Conservation (phyloP, 176 grass and related monocot genomes). For the Hordeum vulgare region MorexV3_pseudomolecules_assembly NC_058518.1:394928277-394928776, state of each 20-base stretch:
- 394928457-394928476: not conserved
- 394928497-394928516: not conserved
- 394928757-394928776: not conserved
- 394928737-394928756: not conserved
- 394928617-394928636: not conserved
- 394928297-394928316: not conserved
- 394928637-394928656: not conserved
- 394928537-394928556: not conserved
- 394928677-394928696: not conserved
- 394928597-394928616: slow-evolving; percentile 10
- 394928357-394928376: not conserved
- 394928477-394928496: too few species aligned
- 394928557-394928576: not conserved
- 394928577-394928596: not conserved
- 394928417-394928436: not conserved
- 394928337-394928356: not conserved
- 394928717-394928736: not conserved
- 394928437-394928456: not conserved
- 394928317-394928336: not conserved
- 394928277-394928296: not conserved
- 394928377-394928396: not conserved
- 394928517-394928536: not conserved
- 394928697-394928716: not conserved
- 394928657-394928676: not conserved
- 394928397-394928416: not conserved